Evolutionary conservation across 805 yeast genomes (phyloP).

Genomic region (Barnettozyma wickerhamii): DNA sequence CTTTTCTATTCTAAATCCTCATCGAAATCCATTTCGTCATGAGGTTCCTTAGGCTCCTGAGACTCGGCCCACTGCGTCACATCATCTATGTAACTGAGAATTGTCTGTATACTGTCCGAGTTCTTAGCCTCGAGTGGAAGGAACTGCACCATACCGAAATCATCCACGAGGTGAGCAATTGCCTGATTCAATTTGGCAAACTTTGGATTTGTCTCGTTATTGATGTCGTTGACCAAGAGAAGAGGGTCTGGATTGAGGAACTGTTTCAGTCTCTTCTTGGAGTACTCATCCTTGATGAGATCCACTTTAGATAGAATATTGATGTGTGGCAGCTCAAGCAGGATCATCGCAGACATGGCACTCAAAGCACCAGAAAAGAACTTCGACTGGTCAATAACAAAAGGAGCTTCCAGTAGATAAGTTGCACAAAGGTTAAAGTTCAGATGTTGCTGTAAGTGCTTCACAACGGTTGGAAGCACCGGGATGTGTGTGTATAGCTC

Average conservation of each 20-base stretch:
- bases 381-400: conserved; percentile 84
- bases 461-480: conserved; percentile 82
- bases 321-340: conserved; percentile 91
- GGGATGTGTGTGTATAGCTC: conserved; percentile 95
- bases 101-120: conserved; percentile 73
- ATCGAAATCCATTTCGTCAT: conserved; percentile 65
- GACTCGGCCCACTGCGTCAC: conserved; percentile 96
- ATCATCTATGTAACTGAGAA: conserved; percentile 90
- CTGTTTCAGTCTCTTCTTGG: conserved; percentile 72
- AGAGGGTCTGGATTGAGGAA: conserved; percentile 91
- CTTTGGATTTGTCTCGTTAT: conserved; percentile 50
- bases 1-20: conserved; percentile 37
- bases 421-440: conserved; percentile 91
- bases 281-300: conserved; percentile 72
- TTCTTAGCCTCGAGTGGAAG: conserved; percentile 80
- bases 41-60: conserved; percentile 96
- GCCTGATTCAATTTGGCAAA: conserved; percentile 70
- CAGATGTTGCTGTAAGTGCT: conserved; percentile 73
- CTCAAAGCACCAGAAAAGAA: conserved; percentile 92
- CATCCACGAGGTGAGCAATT: conserved; percentile 89
- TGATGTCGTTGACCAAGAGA: conserved; percentile 49
- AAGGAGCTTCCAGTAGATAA: conserved; percentile 89
- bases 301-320: conserved; percentile 87
- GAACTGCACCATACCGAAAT: conserved; percentile 98
- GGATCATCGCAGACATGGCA: conserved; percentile 98